These are phyloP conservation scores for Glycine latifolia DNA, from an alignment of 306 rosid species.

Conservation along the genomic window DNA sequence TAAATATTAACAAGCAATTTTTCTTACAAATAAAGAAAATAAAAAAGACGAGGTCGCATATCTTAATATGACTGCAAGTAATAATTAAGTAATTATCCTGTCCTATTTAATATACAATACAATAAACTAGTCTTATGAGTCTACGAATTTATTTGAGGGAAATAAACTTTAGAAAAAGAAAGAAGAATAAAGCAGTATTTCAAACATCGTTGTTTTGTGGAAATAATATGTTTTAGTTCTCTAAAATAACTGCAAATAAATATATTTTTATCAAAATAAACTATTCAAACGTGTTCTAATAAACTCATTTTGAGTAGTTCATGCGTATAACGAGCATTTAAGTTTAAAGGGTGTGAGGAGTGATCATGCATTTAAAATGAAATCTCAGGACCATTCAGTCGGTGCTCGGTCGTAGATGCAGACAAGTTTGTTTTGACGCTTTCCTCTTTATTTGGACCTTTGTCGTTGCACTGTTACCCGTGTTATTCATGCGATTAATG, in stretches of 20 bases:
- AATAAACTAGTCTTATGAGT: background rate
- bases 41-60: too few relatives aligned
- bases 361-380: background rate
- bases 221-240: too few relatives aligned
- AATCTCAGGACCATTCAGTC: background rate
- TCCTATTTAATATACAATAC: too few relatives aligned
- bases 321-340: background rate
- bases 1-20: too few relatives aligned
- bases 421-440: conserved; percentile 10
- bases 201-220: too few relatives aligned
- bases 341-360: background rate
- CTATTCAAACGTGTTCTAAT: too few relatives aligned
- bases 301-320: background rate
- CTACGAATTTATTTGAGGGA: background rate
- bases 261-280: background rate
- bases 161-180: too few relatives aligned
- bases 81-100: too few relatives aligned
- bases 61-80: too few relatives aligned
- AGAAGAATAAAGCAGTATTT: too few relatives aligned
- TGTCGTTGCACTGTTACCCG: background rate
- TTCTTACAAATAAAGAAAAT: too few relatives aligned
- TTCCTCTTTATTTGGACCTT: background rate
- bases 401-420: background rate
- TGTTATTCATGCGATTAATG: background rate
- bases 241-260: too few relatives aligned